Conservation (phyloP, 2,329 filamentous ascomycete genomes). For the Colletotrichum sp. region DNA sequence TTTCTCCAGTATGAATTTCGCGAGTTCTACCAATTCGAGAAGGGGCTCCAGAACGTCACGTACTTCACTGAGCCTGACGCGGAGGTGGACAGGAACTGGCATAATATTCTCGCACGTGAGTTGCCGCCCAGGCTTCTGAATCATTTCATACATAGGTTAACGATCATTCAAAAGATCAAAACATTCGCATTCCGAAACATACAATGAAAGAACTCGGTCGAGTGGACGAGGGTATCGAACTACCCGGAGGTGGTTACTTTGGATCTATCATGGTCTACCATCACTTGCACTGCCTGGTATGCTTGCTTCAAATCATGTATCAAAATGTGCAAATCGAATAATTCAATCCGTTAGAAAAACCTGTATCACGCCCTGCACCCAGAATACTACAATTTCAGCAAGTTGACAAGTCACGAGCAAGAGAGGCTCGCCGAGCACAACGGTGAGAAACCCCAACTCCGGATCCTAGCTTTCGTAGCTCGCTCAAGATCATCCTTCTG, state of each 20-base stretch:
- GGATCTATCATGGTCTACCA: not conserved
- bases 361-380: not conserved
- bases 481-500: not conserved
- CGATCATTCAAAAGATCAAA: not conserved
- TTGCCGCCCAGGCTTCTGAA: not conserved
- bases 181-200: not conserved
- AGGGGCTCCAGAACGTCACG: not conserved
- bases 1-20: not conserved
- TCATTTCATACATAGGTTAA: rapidly evolving
- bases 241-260: not conserved
- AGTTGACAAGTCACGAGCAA: not conserved
- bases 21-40: not conserved
- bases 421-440: not conserved
- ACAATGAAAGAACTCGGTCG: not conserved
- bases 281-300: not conserved
- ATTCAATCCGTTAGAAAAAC: not conserved
- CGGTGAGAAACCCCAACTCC: not conserved
- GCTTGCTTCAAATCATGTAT: not conserved
- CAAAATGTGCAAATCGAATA: not conserved
- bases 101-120: not conserved
- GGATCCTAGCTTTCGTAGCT: not conserved
- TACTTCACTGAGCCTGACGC: not conserved
- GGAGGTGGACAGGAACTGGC: not conserved
- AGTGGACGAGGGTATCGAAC: not conserved
- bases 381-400: not conserved